Percentiles rank a stretch among this genome's conserved stretches.
Conservation (phyloP, 2,329 filamentous ascomycete genomes). For the Diaporthe ilicicola region DNA sequence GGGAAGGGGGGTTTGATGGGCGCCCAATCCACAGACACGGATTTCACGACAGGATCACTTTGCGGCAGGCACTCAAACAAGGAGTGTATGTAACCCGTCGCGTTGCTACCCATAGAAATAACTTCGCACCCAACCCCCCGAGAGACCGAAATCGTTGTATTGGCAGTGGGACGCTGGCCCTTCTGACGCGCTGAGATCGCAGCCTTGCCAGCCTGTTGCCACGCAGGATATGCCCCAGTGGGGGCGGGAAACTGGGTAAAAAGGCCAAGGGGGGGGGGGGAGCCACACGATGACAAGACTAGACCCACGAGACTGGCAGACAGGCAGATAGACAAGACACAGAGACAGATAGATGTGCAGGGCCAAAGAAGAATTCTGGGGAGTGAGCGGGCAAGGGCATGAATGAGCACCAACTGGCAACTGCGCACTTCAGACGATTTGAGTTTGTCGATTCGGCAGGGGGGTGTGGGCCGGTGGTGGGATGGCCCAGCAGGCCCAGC, state of each 20-base stretch:
- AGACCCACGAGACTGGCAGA: neutral
- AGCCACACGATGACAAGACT: too few relatives aligned
- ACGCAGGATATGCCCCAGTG: conserved; percentile 7
- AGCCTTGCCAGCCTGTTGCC: neutral
- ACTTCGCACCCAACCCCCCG: neutral
- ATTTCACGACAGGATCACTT: conserved; percentile 13
- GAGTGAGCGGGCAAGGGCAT: conserved; percentile 49
- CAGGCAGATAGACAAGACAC: neutral
- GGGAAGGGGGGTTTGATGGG: neutral
- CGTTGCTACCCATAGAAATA: neutral
- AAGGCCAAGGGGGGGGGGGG: neutral
- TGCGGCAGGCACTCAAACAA: conserved; percentile 19
- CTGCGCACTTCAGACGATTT: conserved; percentile 36
- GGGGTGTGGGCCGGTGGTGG: neutral
- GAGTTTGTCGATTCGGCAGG: conserved; percentile 3
- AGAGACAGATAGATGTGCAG: neutral
- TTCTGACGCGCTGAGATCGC: conserved; percentile 16
- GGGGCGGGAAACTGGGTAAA: conserved; percentile 2
- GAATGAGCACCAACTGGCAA: conserved; percentile 57
- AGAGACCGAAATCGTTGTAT: conserved; percentile 10
- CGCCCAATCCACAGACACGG: conserved; percentile 8
- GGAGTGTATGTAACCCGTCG: neutral
- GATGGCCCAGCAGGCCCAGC: neutral
- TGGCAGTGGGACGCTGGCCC: conserved; percentile 8
- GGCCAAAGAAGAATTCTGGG: neutral